phyloP scores from a whole-genome alignment of 1,284 basidiomycete genomes.

The Ustilago curta region DNA sequence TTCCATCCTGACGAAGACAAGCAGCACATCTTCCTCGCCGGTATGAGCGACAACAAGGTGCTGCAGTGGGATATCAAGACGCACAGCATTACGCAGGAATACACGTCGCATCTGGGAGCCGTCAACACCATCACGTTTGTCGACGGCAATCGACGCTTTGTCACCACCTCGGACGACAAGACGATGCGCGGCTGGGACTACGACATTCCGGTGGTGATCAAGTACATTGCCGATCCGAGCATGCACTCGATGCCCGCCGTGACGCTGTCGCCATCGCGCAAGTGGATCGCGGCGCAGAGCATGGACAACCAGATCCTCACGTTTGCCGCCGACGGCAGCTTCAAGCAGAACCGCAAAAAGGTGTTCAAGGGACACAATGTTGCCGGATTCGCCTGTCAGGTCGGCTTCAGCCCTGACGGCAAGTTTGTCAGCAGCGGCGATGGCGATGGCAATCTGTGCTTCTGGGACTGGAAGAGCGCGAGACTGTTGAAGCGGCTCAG shows the following conservation, averaged over 20 bases:
- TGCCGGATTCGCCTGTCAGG: slow-evolving; percentile 94
- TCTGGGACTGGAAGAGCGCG: slow-evolving; percentile 99
- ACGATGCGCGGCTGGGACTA: slow-evolving; percentile 92
- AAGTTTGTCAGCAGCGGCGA: slow-evolving; percentile 97
- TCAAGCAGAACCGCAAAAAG: slow-evolving; percentile 98
- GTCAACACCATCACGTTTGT: slow-evolving; percentile 99
- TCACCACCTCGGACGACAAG: slow-evolving; percentile 99
- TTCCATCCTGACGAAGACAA: slow-evolving; percentile 97
- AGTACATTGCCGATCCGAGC: slow-evolving; percentile 98
- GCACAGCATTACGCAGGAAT: slow-evolving; percentile 95
- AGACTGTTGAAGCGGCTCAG: slow-evolving; percentile 85
- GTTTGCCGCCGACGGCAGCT: slow-evolving; percentile 86
- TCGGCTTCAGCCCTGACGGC: slow-evolving; percentile 97
- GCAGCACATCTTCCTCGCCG: slow-evolving; percentile 94
- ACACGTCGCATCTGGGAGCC: slow-evolving; percentile 96
- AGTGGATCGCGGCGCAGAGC: slow-evolving; percentile 96
- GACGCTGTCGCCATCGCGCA: slow-evolving; percentile 89
- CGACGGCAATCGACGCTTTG: slow-evolving; percentile 92
- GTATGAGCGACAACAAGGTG: slow-evolving; percentile 99
- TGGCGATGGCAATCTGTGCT: slow-evolving; percentile 91
- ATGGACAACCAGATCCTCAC: slow-evolving; percentile 98
- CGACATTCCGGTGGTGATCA: slow-evolving; percentile 98
- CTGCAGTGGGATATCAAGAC: slow-evolving; percentile 97
- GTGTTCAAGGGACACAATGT: slow-evolving; percentile 95
- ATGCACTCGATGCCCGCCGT: slow-evolving; percentile 99